Evolutionary conservation across 2,329 filamentous ascomycete species (phyloP).

Genomic region (Pseudohalonectria lignicola): DNA sequence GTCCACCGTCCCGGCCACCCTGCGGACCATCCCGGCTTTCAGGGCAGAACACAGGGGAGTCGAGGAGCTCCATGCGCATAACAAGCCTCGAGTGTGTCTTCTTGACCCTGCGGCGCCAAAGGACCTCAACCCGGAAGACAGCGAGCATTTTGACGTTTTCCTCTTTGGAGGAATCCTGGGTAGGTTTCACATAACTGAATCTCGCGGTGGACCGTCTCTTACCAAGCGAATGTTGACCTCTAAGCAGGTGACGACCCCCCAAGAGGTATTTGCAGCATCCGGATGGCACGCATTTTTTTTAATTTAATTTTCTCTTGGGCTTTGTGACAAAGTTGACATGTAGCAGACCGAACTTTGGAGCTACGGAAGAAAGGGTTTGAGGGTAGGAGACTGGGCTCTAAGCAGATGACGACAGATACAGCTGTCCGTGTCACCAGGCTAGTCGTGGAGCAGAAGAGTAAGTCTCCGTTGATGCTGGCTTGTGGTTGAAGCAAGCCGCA

Average conservation of each 20-base stretch:
- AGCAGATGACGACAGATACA: slow-evolving; percentile 98
- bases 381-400: slow-evolving; percentile 75
- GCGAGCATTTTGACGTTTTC: slow-evolving; percentile 75
- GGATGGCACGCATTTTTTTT: not conserved
- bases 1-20: slow-evolving; percentile 51
- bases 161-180: slow-evolving; percentile 93
- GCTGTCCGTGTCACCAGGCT: slow-evolving; percentile 88
- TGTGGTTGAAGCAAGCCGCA: not conserved
- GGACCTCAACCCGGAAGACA: slow-evolving; percentile 76
- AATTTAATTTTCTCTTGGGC: too few relatives aligned
- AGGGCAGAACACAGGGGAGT: slow-evolving; percentile 66
- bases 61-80: slow-evolving; percentile 66
- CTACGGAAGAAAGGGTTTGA: slow-evolving; percentile 86
- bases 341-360: slow-evolving; percentile 90
- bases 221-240: too few relatives aligned
- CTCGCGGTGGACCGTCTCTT: too few relatives aligned
- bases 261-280: slow-evolving; percentile 47
- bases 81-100: slow-evolving; percentile 72
- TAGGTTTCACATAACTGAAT: slow-evolving; percentile 28
- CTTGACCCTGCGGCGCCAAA: slow-evolving; percentile 75
- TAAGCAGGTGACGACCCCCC: slow-evolving; percentile 82
- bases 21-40: slow-evolving; percentile 49
- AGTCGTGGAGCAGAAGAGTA: slow-evolving; percentile 75
- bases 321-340: too few relatives aligned
- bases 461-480: slow-evolving; percentile 12